phyloP scores from a whole-genome alignment of 345 rosid species.

The Ceriops decandra region DNA sequence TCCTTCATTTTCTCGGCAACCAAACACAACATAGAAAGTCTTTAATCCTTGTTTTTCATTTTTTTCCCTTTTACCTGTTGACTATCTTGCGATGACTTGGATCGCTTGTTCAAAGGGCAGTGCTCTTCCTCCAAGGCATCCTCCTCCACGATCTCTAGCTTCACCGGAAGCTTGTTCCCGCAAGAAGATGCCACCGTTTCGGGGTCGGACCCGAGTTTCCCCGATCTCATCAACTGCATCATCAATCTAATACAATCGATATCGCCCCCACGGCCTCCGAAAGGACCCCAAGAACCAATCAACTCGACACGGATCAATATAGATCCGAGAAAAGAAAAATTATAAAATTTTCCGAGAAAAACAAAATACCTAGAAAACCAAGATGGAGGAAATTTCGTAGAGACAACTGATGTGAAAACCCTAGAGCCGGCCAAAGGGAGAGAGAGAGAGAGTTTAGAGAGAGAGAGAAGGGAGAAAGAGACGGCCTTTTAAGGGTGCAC shows the following conservation, averaged over 20 bases:
- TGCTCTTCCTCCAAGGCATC: conserved; percentile 69
- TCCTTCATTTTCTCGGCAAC: conserved; percentile 11
- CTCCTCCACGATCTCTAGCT: conserved; percentile 77
- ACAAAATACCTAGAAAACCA: too few relatives aligned
- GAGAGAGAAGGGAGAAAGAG: background rate
- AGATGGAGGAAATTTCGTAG: conserved; percentile 19
- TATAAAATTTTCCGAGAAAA: background rate
- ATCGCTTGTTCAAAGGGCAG: conserved; percentile 68
- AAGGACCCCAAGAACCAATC: background rate
- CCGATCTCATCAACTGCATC: conserved; percentile 84
- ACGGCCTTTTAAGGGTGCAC: conserved; percentile 9
- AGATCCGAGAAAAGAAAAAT: background rate
- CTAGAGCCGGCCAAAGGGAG: conserved; percentile 2
- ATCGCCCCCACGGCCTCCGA: background rate
- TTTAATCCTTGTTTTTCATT: background rate
- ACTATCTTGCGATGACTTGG: conserved; percentile 44
- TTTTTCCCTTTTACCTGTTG: conserved; percentile 28
- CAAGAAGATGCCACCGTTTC: conserved; percentile 34
- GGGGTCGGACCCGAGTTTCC: conserved; percentile 43
- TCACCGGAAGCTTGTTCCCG: conserved; percentile 62
- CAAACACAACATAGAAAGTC: background rate
- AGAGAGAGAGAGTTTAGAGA: background rate
- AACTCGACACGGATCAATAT: background rate
- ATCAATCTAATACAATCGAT: conserved; percentile 18
- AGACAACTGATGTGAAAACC: conserved; percentile 29